Conservation (phyloP, 2,329 filamentous ascomycete genomes). For the Colletotrichum euphorbiae region DNA sequence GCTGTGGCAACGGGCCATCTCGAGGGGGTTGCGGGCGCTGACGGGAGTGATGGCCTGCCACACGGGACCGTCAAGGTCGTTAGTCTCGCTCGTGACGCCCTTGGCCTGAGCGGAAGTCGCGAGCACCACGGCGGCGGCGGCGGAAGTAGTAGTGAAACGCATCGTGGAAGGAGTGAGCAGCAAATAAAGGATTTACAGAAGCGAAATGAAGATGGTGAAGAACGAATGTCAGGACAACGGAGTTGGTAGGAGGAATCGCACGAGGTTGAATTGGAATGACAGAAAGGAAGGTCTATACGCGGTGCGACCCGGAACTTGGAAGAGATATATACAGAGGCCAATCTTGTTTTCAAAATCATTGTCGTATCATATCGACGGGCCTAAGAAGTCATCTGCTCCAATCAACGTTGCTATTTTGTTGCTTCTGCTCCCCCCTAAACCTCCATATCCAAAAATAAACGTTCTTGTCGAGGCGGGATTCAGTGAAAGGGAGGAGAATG, state of each 20-base stretch:
- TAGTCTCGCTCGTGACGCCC: constrained; percentile 41
- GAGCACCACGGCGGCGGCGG: constrained; percentile 41
- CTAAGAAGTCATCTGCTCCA: constrained; percentile 10
- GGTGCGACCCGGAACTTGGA: neutral
- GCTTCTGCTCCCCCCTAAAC: neutral
- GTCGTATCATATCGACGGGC: constrained; percentile 1
- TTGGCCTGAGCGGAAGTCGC: constrained; percentile 43
- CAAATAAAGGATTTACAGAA: neutral
- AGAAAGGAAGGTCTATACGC: neutral
- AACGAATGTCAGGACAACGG: constrained; percentile 22
- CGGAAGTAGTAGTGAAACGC: constrained; percentile 42
- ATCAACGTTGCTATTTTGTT: constrained; percentile 8
- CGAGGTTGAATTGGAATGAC: constrained; percentile 13
- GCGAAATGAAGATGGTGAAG: constrained; percentile 16
- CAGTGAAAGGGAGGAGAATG: constrained; percentile 31
- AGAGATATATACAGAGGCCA: constrained; percentile 17
- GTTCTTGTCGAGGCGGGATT: neutral
- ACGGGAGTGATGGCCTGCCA: constrained; percentile 43
- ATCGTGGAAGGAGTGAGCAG: constrained; percentile 39
- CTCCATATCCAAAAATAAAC: neutral
- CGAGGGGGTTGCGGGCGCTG: constrained; percentile 8
- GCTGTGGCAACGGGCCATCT: constrained; percentile 46
- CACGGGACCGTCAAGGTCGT: constrained; percentile 47
- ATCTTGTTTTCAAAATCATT: neutral
- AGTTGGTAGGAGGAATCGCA: constrained; percentile 21